phyloP scores from a whole-genome alignment of 768 basidiomycete genomes.

The Lentinula lateritia region DNA sequence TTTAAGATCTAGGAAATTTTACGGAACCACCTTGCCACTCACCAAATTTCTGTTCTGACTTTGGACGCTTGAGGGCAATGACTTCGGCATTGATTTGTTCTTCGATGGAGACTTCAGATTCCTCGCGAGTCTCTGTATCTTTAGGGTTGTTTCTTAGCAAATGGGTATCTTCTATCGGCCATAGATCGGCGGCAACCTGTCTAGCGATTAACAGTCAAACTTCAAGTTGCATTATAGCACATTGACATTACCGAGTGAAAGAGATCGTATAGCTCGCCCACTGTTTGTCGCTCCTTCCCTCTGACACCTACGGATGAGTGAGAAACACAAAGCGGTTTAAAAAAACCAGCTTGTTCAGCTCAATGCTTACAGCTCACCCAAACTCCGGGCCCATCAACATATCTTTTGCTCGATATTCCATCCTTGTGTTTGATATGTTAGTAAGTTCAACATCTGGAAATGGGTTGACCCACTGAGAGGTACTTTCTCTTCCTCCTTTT shows the following conservation, averaged over 20 bases:
- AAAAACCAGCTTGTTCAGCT: too few relatives aligned
- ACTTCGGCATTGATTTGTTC: constrained; percentile 69
- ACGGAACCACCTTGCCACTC: constrained; percentile 13
- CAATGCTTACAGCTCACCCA: constrained; percentile 67
- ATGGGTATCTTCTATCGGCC: constrained; percentile 41
- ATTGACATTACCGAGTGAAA: constrained; percentile 60
- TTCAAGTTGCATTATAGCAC: not conserved
- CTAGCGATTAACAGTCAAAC: not conserved
- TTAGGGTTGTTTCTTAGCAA: constrained; percentile 24
- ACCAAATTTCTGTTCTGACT: constrained; percentile 64
- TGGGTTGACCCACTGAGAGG: constrained; percentile 34
- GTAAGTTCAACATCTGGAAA: not conserved
- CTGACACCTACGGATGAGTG: constrained; percentile 44
- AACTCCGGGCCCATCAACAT: constrained; percentile 75
- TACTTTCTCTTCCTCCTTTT: constrained; percentile 42
- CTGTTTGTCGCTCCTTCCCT: constrained; percentile 75
- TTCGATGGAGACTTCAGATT: constrained; percentile 48
- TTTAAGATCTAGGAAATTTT: not conserved
- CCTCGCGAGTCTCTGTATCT: constrained; percentile 19
- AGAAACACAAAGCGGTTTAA: not conserved
- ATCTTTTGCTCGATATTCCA: constrained; percentile 58
- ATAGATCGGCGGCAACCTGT: constrained; percentile 67
- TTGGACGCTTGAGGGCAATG: constrained; percentile 62
- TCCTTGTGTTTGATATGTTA: constrained; percentile 34
- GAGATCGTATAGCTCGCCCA: constrained; percentile 73